phyloP scores from a whole-genome alignment of 2,329 filamentous ascomycete genomes.

The Talaromyces sp. region DNA sequence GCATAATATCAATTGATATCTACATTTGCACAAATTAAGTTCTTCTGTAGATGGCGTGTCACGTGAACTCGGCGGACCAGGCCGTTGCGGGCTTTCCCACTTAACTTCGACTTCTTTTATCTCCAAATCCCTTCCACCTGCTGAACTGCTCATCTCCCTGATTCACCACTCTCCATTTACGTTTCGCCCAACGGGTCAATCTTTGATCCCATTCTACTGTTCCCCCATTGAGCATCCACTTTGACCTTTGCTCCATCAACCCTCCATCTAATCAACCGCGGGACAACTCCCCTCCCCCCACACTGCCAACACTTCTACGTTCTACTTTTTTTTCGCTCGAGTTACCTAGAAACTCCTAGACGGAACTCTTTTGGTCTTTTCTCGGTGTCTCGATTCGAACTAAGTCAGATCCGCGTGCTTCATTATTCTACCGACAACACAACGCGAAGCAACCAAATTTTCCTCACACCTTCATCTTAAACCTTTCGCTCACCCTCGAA shows the following conservation, averaged over 20 bases:
- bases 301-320: neutral
- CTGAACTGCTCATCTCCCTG: slow-evolving; percentile 3
- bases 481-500: neutral
- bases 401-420: neutral
- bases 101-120: slow-evolving; percentile 13
- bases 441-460: slow-evolving; percentile 4
- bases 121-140: slow-evolving; percentile 12
- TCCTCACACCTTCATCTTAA: neutral
- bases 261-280: slow-evolving; percentile 4
- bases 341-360: neutral
- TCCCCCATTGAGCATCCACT: slow-evolving; percentile 6
- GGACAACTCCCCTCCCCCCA: neutral
- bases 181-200: neutral
- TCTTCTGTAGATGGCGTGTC: neutral
- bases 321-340: neutral
- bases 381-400: too few relatives aligned
- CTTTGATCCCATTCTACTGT: slow-evolving; percentile 3
- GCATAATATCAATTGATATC: too few relatives aligned
- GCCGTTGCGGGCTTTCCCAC: slow-evolving; percentile 11
- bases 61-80: slow-evolving; percentile 12
- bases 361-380: neutral
- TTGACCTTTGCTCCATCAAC: slow-evolving; percentile 2
- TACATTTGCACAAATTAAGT: too few relatives aligned
- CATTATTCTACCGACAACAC: neutral
- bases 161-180: neutral